Conservation (phyloP, 106 monocot species). For the Allium cepa region DNA sequence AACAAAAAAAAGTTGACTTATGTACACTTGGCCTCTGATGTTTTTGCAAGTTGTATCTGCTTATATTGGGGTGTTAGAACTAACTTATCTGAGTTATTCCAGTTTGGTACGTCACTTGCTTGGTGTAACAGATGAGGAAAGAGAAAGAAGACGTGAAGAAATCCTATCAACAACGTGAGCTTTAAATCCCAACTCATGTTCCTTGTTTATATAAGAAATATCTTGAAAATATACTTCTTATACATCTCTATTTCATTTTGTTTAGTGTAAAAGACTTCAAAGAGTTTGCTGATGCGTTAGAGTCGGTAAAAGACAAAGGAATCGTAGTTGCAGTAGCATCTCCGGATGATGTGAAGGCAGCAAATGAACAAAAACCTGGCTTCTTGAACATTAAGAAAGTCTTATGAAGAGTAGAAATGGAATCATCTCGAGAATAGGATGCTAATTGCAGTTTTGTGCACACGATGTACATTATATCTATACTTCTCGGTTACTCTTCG, state of each 20-base stretch:
- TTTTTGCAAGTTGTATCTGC: no score
- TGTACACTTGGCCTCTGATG: no score
- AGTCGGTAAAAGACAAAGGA: constrained; percentile 70
- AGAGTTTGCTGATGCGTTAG: constrained; percentile 85
- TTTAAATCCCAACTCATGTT: neutral
- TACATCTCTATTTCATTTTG: neutral
- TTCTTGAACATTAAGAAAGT: constrained; percentile 84
- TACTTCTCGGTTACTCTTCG: no score
- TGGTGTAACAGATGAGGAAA: constrained; percentile 83
- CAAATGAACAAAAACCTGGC: constrained; percentile 48
- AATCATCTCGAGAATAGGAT: no score
- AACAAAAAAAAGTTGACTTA: no score
- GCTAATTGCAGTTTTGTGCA: no score
- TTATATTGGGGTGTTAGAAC: no score
- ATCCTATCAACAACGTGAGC: constrained; percentile 82
- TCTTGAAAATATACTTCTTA: neutral
- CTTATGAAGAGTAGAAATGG: constrained; percentile 17
- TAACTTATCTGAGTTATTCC: neutral
- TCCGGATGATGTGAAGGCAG: constrained; percentile 62
- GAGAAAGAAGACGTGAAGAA: constrained; percentile 87
- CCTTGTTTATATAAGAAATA: neutral
- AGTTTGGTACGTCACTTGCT: constrained; percentile 74
- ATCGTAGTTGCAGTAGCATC: constrained; percentile 94
- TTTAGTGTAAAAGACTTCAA: constrained; percentile 85
- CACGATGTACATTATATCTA: no score